Evolutionary conservation across 441 rosid genomes (phyloP), one percentile per base, ranked within the genome.

Genomic region (Capsella rubella): DNA sequence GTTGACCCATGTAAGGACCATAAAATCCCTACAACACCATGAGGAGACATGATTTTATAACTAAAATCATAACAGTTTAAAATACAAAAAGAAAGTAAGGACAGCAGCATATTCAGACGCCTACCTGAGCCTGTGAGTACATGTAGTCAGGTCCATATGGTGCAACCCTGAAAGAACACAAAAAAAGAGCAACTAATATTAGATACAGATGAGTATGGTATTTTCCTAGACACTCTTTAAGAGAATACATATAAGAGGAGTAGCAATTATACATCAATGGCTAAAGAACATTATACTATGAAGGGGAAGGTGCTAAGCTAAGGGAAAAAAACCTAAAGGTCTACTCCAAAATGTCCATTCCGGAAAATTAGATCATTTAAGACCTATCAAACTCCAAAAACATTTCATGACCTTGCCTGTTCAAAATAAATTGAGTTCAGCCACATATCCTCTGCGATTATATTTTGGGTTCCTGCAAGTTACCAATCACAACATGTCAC

Each of bases 1-100:
- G 98, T 80, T 91, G 99, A 15, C 85, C 89, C 67, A 81, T 64
- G 74, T 95, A 91, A 51, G 97, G 95, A 75, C 84, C 91, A 86
- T 91, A 93, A 25, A 80, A 69, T 54, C 96, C 95, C 98, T 95
- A 66, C 27, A 79, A 52, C 61, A 61, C 11, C 25, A 82, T 42
- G 67, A 46, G 37, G 53, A 76, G 64, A 42, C 46, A 74, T 61
- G 49, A 71, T 65, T 80, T 69, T 29, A 81, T 61, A 53, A 56
- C 43, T 3, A 4, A 52, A 57, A 51, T 18, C 42, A 55, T 16
- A 51, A 57, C 8, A 18, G n/a, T 18, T 25, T 50, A 12, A 45
- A 29, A 18, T 50, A 64, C 50, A 72, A 60, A 59, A 53, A 35
- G 29, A 72, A 58, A 59, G 68, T 34, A 35, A 53, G 6, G 50